These are phyloP conservation scores for Aspergillus diversus DNA, from an alignment of 495 filamentous ascomycete genomes.

Conservation along the genomic window DNA sequence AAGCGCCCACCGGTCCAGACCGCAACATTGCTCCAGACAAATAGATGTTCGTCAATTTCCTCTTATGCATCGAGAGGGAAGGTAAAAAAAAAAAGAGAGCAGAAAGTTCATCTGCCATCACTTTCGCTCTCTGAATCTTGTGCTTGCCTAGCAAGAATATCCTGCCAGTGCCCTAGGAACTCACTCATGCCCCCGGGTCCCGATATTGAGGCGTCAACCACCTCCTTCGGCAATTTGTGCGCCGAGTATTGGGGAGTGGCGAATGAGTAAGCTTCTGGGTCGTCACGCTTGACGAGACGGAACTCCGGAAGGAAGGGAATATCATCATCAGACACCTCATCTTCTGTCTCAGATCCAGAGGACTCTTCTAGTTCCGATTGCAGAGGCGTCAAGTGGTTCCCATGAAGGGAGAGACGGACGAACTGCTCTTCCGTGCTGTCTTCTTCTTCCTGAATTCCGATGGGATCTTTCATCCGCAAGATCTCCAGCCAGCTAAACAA, in stretches of 20 bases:
- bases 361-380: constrained; percentile 28
- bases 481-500: constrained; percentile 93
- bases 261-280: constrained; percentile 86
- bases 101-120: constrained; percentile 33
- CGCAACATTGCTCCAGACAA: no score
- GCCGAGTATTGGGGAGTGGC: constrained; percentile 87
- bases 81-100: no score
- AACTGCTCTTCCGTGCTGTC: constrained; percentile 37
- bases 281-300: constrained; percentile 77
- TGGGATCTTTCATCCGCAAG: constrained; percentile 64
- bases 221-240: constrained; percentile 91
- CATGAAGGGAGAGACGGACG: constrained; percentile 45
- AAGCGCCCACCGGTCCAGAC: no score
- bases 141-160: constrained; percentile 65
- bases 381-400: constrained; percentile 20
- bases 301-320: constrained; percentile 73
- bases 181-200: constrained; percentile 73
- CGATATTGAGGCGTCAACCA: constrained; percentile 84
- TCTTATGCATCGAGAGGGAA: neutral
- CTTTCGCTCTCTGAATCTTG: constrained; percentile 52
- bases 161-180: constrained; percentile 86
- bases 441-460: constrained; percentile 41
- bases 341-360: constrained; percentile 32
- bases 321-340: constrained; percentile 47
- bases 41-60: neutral